Evolutionary conservation across 2,329 filamentous ascomycete species (phyloP).

Genomic region (Trichoderma simmonsii): DNA sequence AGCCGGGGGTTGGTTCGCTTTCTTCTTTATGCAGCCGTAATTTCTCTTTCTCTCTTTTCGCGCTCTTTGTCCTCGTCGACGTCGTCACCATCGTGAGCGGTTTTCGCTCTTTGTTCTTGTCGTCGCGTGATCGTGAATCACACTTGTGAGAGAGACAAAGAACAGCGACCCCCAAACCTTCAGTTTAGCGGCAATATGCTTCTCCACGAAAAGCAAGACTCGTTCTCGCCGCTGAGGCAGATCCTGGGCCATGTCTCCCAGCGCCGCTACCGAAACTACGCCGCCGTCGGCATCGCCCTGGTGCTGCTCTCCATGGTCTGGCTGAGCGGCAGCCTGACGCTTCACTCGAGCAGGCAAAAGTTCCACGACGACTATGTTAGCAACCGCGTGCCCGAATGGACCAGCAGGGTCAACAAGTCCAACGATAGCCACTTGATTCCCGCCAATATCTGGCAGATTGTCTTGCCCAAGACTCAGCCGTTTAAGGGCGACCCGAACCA

Average conservation of each 20-base stretch:
- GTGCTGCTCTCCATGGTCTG: slow-evolving; percentile 4
- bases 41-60: neutral
- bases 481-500: neutral
- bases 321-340: neutral
- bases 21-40: neutral
- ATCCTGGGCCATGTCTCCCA: neutral
- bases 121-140: neutral
- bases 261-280: slow-evolving; percentile 10
- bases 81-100: neutral
- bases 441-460: slow-evolving; percentile 13
- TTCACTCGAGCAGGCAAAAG: neutral
- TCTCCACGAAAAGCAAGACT: slow-evolving; percentile 3
- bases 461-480: slow-evolving; percentile 7
- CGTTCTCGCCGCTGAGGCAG: neutral
- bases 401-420: neutral
- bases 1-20: neutral
- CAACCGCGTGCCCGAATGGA: neutral
- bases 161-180: neutral
- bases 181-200: neutral
- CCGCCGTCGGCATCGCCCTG: slow-evolving; percentile 10
- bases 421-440: slow-evolving; percentile 1
- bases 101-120: neutral
- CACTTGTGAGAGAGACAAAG: neutral
- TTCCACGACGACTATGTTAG: neutral
- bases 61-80: neutral